Base-by-base conservation (phyloP, 1,139 yeast genomes). In the Saccharomycopsis hybrid region DNA sequence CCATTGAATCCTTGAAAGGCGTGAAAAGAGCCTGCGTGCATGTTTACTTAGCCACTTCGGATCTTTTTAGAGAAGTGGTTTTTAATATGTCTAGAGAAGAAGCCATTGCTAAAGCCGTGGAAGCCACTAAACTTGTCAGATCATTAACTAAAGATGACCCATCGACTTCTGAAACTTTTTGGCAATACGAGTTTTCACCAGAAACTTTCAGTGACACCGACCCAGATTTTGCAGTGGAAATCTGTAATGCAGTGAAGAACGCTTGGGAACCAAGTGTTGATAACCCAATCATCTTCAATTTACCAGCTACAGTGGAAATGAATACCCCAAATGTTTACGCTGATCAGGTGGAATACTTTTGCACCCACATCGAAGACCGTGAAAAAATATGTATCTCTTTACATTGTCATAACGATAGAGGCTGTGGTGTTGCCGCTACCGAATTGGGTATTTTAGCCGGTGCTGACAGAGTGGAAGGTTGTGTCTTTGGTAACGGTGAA, bases 301-400 rank as follows among this genome's bases (percentile, higher is more conserved):
- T 92, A 60, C 98, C 98, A 8, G 97, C 98, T 41, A 92, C 98
- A n/a, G 97, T 92, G 40, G 98, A 92, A 71, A 85, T 90, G 77
- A 73, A 95, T 29, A 78, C 94, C 42, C 98, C 97, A 56, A 92
- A 92, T 65, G 82, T 90, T 43, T 92, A 88, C 62, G 98, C 97
- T 49, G 97, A 92, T 69, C 97, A 90, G 72, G 82, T 92, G 57
- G 98, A 92, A 70, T 89, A 85, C 66, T 92, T 92, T 64, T 72
- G 84, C 56, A 81, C 82, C 29, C 76, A 84, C 60, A 85, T 92
- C 52, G 66, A 83, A 44, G 85, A 90, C 63, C 82, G 97, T 62
- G 95, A 88, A 59, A 86, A 80, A 60, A 80, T 90, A 41, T 82
- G 94, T 62, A 81, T 92, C 52, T 90, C 97, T 30, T 79, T 92